Evolutionary conservation across 306 rosid species (phyloP).

Genomic region (Prinsepia uniflora): DNA sequence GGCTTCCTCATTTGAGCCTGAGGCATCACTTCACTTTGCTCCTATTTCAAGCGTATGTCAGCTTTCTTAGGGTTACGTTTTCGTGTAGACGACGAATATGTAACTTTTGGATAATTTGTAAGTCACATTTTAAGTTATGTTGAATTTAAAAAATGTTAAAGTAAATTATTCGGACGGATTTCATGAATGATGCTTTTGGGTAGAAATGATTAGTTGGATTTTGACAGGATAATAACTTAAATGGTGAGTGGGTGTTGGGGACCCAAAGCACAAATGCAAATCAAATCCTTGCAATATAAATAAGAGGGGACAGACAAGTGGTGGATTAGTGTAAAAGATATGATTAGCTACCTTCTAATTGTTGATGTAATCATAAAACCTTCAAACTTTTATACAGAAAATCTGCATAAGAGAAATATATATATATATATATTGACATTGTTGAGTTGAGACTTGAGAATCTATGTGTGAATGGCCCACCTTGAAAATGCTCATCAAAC

Average conservation of each 20-base stretch:
- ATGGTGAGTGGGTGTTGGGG: constrained; percentile 20
- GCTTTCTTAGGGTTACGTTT: too few relatives aligned
- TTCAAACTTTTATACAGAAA: constrained; percentile 11
- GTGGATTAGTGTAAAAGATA: background rate
- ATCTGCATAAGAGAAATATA: constrained; percentile 8
- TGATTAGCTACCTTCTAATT: constrained; percentile 6
- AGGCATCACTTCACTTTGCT: constrained; percentile 26
- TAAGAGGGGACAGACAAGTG: constrained; percentile 4
- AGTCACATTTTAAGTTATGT: too few relatives aligned
- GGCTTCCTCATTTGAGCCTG: background rate
- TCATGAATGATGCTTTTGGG: background rate
- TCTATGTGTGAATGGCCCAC: constrained; percentile 17
- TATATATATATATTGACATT: constrained; percentile 13
- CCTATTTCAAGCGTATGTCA: too few relatives aligned
- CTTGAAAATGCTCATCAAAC: constrained; percentile 5
- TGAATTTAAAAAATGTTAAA: background rate
- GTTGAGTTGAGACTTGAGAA: background rate
- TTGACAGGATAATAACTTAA: background rate
- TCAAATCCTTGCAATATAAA: background rate
- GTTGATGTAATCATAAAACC: constrained; percentile 17
- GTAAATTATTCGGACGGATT: too few relatives aligned
- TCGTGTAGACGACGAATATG: constrained; percentile 7
- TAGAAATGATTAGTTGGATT: background rate
- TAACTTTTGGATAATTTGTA: too few relatives aligned
- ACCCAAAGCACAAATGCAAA: constrained; percentile 2